A percentile compares a stretch with the other conserved stretches of the same genome.
These are phyloP conservation scores for Daldinia decipiens DNA, from an alignment of 495 filamentous ascomycete species.

Conservation along the genomic window DNA sequence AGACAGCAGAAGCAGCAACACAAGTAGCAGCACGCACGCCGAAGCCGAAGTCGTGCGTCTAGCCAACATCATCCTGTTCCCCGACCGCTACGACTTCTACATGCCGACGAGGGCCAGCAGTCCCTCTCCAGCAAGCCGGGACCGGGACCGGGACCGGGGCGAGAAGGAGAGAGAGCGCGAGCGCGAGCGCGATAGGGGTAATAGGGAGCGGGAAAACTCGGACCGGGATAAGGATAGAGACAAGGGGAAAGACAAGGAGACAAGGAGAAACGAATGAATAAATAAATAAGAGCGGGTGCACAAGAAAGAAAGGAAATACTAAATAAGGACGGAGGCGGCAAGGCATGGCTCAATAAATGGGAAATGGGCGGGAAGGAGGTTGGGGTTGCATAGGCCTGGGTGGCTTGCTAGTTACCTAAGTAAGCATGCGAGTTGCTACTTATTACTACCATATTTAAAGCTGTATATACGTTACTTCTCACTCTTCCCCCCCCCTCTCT, in stretches of 20 bases:
- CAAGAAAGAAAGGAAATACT: not conserved
- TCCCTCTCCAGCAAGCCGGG: slow-evolving; percentile 23
- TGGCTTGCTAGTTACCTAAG: slow-evolving; percentile 3
- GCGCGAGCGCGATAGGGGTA: slow-evolving; percentile 17
- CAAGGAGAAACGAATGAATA: slow-evolving; percentile 15
- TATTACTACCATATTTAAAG: slow-evolving; percentile 15
- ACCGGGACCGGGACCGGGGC: slow-evolving; percentile 17
- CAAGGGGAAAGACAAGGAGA: slow-evolving; percentile 40
- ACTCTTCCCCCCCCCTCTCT: not conserved
- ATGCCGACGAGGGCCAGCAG: slow-evolving; percentile 53
- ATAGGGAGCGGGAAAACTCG: slow-evolving; percentile 24
- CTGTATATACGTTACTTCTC: slow-evolving; percentile 31
- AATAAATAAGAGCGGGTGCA: not conserved
- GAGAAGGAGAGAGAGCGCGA: slow-evolving; percentile 33
- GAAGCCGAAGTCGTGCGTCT: slow-evolving; percentile 60
- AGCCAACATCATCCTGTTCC: slow-evolving; percentile 63
- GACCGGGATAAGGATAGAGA: slow-evolving; percentile 33
- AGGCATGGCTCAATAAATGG: not conserved
- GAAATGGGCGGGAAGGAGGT: slow-evolving; percentile 4
- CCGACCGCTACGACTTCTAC: slow-evolving; percentile 62
- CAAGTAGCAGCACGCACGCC: slow-evolving; percentile 45
- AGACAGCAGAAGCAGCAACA: slow-evolving; percentile 41
- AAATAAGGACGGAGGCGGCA: not conserved
- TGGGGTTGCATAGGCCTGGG: not conserved
- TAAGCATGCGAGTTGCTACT: not conserved